These are phyloP conservation scores for Juncus inflexus DNA, from an alignment of 176 grass and related monocot genomes.

Conservation along the genomic window DNA sequence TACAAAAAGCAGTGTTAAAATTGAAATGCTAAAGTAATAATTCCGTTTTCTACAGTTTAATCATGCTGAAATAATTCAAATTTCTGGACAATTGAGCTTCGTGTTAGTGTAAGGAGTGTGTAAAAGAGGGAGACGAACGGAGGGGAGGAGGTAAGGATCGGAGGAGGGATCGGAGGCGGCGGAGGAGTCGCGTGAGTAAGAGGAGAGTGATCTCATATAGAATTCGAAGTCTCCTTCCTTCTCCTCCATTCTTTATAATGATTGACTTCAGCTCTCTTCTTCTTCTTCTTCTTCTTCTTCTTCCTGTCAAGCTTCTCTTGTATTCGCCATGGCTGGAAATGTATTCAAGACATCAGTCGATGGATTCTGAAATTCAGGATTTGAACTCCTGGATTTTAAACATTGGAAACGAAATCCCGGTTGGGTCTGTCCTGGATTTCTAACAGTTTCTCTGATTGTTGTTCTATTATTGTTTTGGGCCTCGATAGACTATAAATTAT, in stretches of 20 bases:
- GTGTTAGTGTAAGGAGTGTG: background rate
- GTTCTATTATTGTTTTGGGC: no score
- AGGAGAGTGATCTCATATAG: constrained; percentile 86
- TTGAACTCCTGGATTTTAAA: no score
- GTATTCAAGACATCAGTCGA: no score
- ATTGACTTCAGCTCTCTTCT: background rate
- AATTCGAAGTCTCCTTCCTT: constrained; percentile 60
- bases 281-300: background rate
- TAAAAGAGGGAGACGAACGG: constrained; percentile 38
- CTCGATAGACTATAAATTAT: no score
- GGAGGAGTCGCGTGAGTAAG: constrained; percentile 68
- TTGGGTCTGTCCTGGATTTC: no score
- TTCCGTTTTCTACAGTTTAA: no score
- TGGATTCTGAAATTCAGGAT: no score
- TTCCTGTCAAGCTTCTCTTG: background rate
- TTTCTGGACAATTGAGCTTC: no score
- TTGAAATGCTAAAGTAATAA: background rate
- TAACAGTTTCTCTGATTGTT: no score
- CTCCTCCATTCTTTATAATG: constrained; percentile 14
- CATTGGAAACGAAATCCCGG: no score
- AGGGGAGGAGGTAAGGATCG: constrained; percentile 76
- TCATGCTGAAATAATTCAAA: no score
- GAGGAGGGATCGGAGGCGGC: constrained; percentile 56
- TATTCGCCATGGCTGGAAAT: background rate
- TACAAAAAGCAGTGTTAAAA: background rate